A percentile compares a stretch with the other conserved stretches of the same genome.
phyloP scores from a whole-genome alignment of 2,329 filamentous ascomycete species.

The Fusarium sacchari region DNA sequence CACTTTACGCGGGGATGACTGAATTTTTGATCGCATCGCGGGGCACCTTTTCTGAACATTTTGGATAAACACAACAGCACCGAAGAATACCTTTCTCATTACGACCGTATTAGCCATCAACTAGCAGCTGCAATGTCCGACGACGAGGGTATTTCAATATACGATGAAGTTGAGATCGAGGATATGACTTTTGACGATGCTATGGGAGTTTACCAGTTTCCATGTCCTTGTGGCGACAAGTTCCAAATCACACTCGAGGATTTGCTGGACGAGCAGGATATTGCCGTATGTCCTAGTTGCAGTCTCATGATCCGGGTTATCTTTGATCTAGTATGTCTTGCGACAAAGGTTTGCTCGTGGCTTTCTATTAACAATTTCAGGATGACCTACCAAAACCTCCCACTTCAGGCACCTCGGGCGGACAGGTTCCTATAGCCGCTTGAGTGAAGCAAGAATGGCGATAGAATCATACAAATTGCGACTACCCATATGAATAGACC shows the following conservation, averaged over 20 bases:
- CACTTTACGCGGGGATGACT: slow-evolving; percentile 24
- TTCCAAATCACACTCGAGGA: slow-evolving; percentile 92
- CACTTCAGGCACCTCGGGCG: slow-evolving; percentile 44
- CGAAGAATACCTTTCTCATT: background rate
- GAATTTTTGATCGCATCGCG: slow-evolving; percentile 38
- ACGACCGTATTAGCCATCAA: background rate
- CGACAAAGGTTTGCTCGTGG: background rate
- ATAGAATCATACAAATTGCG: slow-evolving; percentile 3
- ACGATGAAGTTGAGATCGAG: slow-evolving; percentile 98
- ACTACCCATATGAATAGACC: background rate
- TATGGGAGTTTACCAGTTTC: slow-evolving; percentile 92
- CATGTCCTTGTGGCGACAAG: slow-evolving; percentile 95
- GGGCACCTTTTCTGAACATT: slow-evolving; percentile 40
- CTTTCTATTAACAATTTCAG: slow-evolving; percentile 41
- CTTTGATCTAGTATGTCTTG: slow-evolving; percentile 78
- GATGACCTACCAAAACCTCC: slow-evolving; percentile 57
- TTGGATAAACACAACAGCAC: background rate
- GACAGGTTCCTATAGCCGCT: slow-evolving; percentile 54
- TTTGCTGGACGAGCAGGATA: slow-evolving; percentile 87
- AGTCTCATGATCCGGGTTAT: slow-evolving; percentile 97
- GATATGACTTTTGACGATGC: slow-evolving; percentile 92
- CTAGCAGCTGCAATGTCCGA: slow-evolving; percentile 63
- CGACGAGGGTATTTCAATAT: slow-evolving; percentile 76
- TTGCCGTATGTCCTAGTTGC: slow-evolving; percentile 97
- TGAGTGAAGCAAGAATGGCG: slow-evolving; percentile 39